Base-by-base conservation (phyloP, 768 basidiomycete genomes). In the Phlebiopsis gigantea region DNA sequence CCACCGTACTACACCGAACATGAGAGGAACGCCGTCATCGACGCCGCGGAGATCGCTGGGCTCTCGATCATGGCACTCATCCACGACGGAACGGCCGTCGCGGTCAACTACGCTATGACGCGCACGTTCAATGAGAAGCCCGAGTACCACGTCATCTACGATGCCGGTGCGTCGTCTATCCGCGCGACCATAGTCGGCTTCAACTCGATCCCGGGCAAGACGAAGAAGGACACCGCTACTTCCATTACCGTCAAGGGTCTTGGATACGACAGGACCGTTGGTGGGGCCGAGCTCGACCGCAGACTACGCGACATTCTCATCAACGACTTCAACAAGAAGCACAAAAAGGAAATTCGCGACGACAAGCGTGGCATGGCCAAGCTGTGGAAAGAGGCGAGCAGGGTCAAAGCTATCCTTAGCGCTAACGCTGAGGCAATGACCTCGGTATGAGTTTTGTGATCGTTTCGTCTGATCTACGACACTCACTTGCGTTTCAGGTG, bases 21-120 rank as follows among this genome's bases (percentile, higher is more conserved):
- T 65, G 93, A 99, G 68, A 84, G 95, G 12, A 89, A 94, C 70
- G 90, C 96, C 1, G 81, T 98, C 39, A 83, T 85, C 26, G 96
- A 98, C 69, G 93, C 96, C 15, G 80, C 94, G 31, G 96, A 97
- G 66, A 83, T 98, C 45, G 84, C 94, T 15, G 97, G 95, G 2
- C 73, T 99, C 46, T 82, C 81, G 25, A 85, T 88, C 1, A 75
- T 98, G 29, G 86, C 90, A 0, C 77, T 98, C 57, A 82, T 99
- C 53, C 89, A 94, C 63, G 97, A 99, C 63, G 96, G 96, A 25
- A 84, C 91, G 0, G 92, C 94, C 1, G 88, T 95, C n/a, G 97
- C 93, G 14, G 80, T 98, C 63, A 99, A 99, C 75, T 99, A 91
- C 66, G 97, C 97, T 43, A 97, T 98, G 93, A 93, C 94, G 1